phyloP scores from a whole-genome alignment of 352 stramenopile genomes.

The Phytophthora chlamydospora region DNA sequence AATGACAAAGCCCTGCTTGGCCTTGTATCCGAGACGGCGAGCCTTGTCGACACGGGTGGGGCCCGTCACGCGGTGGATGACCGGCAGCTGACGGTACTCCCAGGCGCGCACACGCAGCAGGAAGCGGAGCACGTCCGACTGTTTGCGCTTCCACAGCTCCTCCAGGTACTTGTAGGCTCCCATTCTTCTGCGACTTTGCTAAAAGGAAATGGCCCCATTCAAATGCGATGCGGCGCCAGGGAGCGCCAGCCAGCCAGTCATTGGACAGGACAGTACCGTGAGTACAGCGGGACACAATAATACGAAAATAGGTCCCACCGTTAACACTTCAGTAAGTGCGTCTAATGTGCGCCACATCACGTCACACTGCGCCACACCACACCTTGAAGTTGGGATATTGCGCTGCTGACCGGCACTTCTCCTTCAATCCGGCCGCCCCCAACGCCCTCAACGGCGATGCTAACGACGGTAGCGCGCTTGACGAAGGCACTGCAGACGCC shows the following conservation, averaged over 20 bases:
- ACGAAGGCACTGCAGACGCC: not conserved
- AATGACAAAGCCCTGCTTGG: slow-evolving; percentile 99
- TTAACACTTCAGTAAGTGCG: slow-evolving; percentile 2
- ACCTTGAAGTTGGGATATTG: slow-evolving; percentile 24
- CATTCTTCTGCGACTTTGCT: slow-evolving; percentile 89
- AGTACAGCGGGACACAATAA: slow-evolving; percentile 22
- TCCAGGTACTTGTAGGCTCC: slow-evolving; percentile 99
- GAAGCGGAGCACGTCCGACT: slow-evolving; percentile 99
- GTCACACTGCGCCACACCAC: not conserved
- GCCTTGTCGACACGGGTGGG: slow-evolving; percentile 99
- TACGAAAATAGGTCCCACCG: not conserved
- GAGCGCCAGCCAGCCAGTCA: slow-evolving; percentile 17
- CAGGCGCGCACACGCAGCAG: slow-evolving; percentile 97
- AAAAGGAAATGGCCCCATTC: slow-evolving; percentile 29
- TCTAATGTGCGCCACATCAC: not conserved
- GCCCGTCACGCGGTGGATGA: slow-evolving; percentile 94
- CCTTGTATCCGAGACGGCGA: slow-evolving; percentile 99
- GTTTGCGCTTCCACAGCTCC: slow-evolving; percentile 99
- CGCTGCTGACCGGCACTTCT: slow-evolving; percentile 8
- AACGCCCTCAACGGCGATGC: slow-evolving; percentile 15
- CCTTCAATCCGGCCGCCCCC: not conserved
- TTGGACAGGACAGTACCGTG: slow-evolving; percentile 9
- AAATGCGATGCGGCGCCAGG: not conserved
- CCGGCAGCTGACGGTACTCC: slow-evolving; percentile 99
- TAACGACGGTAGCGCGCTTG: slow-evolving; percentile 1